Evolutionary conservation across 352 stramenopile genomes (phyloP).

Genomic region (Pythium guiyangense): DNA sequence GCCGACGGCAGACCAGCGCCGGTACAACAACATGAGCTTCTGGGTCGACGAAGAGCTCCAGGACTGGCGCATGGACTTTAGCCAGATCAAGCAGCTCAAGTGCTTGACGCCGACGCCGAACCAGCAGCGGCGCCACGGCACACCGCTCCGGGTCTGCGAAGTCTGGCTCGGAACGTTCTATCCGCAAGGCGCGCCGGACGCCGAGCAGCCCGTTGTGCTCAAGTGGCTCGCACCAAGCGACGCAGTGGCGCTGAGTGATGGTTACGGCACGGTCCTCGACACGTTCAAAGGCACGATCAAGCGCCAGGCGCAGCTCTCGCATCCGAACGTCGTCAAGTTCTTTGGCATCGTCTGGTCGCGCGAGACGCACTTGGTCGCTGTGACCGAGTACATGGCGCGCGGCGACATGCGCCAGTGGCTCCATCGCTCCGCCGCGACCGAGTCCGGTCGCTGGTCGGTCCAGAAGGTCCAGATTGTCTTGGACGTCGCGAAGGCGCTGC

Average conservation of each 20-base stretch:
- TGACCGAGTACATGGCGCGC: slow-evolving; percentile 40
- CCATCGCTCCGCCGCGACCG: neutral
- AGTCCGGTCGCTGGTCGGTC: neutral
- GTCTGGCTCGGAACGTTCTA: slow-evolving; percentile 45
- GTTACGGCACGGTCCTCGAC: slow-evolving; percentile 17
- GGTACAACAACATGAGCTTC: slow-evolving; percentile 25
- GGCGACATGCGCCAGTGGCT: slow-evolving; percentile 20
- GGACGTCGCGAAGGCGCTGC: slow-evolving; percentile 19
- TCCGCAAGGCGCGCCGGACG: slow-evolving; percentile 21
- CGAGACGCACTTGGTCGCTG: slow-evolving; percentile 54
- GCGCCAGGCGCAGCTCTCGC: slow-evolving; percentile 51
- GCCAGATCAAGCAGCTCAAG: slow-evolving; percentile 54
- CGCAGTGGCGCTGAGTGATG: too few species aligned
- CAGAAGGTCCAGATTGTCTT: slow-evolving; percentile 35
- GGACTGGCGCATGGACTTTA: slow-evolving; percentile 58
- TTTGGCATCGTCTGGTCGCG: slow-evolving; percentile 71
- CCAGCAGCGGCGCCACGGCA: slow-evolving; percentile 38
- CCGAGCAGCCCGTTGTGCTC: slow-evolving; percentile 38
- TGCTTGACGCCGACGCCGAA: slow-evolving; percentile 39
- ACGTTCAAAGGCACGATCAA: slow-evolving; percentile 65
- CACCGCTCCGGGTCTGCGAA: slow-evolving; percentile 31
- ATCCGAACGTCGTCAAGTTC: slow-evolving; percentile 75
- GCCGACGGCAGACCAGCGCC: neutral
- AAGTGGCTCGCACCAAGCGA: slow-evolving; percentile 53
- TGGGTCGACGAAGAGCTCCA: slow-evolving; percentile 71